Conservation (phyloP, 2,329 filamentous ascomycete genomes). For the Fusarium proliferatum region DNA sequence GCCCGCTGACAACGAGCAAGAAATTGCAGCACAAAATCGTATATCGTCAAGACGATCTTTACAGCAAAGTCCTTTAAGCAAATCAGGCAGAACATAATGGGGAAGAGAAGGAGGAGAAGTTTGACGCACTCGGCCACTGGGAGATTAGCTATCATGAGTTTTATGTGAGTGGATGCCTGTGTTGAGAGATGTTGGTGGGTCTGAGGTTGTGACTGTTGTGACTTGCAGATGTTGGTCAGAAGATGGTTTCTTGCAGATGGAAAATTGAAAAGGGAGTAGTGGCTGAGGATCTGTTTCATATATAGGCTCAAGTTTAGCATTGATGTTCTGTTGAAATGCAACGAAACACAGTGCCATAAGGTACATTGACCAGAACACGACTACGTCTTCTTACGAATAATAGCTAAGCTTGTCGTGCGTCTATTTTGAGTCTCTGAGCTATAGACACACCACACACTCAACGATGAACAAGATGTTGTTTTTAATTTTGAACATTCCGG, state of each 20-base stretch:
- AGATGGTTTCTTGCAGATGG: too few relatives aligned
- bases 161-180: background rate
- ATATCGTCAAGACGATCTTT: rapidly evolving
- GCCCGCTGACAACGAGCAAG: background rate
- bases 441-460: rapidly evolving
- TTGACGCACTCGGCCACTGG: too few relatives aligned
- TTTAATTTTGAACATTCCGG: too few relatives aligned
- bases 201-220: rapidly evolving
- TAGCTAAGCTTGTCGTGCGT: too few relatives aligned
- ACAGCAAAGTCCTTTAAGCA: background rate
- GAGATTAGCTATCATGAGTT: background rate
- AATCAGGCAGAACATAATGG: background rate
- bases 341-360: too few relatives aligned
- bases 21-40: background rate
- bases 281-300: too few relatives aligned
- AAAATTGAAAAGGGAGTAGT: too few relatives aligned
- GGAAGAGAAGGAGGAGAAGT: rapidly evolving
- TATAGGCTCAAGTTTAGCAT: too few relatives aligned
- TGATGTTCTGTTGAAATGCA: too few relatives aligned
- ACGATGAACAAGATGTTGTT: background rate
- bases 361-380: too few relatives aligned
- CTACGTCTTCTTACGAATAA: too few relatives aligned
- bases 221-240: background rate
- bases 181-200: rapidly evolving
- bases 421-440: too few relatives aligned